phyloP scores from a whole-genome alignment of 495 filamentous ascomycete genomes.

The Daldinia decipiens region DNA sequence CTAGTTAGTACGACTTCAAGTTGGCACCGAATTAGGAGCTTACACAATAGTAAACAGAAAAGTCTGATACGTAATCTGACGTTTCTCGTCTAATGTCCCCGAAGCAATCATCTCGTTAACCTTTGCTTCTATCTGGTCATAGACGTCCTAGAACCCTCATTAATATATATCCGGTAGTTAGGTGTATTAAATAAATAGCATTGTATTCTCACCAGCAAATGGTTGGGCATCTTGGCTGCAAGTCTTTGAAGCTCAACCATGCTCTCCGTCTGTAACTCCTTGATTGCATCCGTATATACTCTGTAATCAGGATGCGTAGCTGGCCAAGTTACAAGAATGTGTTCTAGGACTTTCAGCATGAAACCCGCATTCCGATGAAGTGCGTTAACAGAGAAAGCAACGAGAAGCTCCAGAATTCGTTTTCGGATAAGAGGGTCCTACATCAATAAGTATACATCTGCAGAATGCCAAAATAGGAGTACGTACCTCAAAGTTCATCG shows the following conservation, averaged over 20 bases:
- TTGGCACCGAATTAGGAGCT: conserved; percentile 20
- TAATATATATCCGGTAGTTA: conserved; percentile 7
- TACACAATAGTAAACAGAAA: conserved; percentile 94
- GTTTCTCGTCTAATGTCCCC: conserved; percentile 78
- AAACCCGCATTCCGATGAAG: conserved; percentile 80
- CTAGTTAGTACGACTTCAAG: conserved; percentile 11
- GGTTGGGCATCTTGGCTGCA: conserved; percentile 88
- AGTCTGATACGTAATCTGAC: conserved; percentile 71
- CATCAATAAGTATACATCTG: conserved; percentile 22
- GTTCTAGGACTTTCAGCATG: conserved; percentile 87
- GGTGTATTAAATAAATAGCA: neutral
- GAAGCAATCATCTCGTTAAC: conserved; percentile 81
- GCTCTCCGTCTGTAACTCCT: conserved; percentile 81
- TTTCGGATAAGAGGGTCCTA: conserved; percentile 89
- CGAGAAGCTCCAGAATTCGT: conserved; percentile 81
- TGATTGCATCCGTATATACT: conserved; percentile 88
- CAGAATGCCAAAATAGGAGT: neutral
- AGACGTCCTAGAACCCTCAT: conserved; percentile 68
- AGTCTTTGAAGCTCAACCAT: conserved; percentile 88
- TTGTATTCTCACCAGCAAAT: conserved; percentile 70
- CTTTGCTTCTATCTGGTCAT: conserved; percentile 83
- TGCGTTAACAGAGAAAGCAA: conserved; percentile 84
- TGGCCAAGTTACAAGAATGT: conserved; percentile 84
- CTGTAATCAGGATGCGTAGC: conserved; percentile 72
- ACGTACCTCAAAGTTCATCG: conserved; percentile 76